Conservation (phyloP, 2,329 filamentous ascomycete species). For the Aureobasidium sp. region DNA sequence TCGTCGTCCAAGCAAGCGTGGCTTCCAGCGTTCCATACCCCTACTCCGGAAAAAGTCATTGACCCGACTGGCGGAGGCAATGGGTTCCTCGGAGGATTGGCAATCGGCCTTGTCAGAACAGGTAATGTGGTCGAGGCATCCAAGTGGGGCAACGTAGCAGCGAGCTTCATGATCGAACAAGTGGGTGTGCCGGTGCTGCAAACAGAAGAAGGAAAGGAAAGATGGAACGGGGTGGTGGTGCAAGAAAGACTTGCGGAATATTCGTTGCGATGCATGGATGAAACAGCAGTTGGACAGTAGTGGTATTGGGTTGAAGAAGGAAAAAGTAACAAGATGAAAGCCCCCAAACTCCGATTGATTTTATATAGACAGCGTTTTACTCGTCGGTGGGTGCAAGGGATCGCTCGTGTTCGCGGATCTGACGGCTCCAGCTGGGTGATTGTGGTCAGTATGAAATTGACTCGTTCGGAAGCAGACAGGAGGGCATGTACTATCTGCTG, state of each 20-base stretch:
- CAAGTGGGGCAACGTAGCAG: slow-evolving; percentile 71
- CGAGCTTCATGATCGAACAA: slow-evolving; percentile 92
- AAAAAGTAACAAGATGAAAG: not conserved
- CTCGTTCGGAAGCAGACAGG: not conserved
- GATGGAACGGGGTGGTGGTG: slow-evolving; percentile 43
- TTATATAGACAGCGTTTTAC: not conserved
- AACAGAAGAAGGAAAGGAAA: slow-evolving; percentile 29
- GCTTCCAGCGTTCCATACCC: slow-evolving; percentile 68
- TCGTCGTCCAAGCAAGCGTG: slow-evolving; percentile 43
- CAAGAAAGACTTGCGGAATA: slow-evolving; percentile 30
- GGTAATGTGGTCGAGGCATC: slow-evolving; percentile 60
- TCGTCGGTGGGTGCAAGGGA: not conserved
- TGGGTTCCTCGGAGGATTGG: slow-evolving; percentile 65
- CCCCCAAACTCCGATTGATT: slow-evolving; percentile 12
- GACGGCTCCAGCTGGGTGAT: slow-evolving; percentile 54
- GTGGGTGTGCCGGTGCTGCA: slow-evolving; percentile 66
- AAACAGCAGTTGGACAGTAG: slow-evolving; percentile 4
- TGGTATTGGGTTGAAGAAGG: slow-evolving; percentile 3
- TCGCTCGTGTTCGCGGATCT: slow-evolving; percentile 61
- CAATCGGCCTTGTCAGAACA: slow-evolving; percentile 51
- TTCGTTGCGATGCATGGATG: not conserved
- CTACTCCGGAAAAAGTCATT: slow-evolving; percentile 52
- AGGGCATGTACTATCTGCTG: slow-evolving; percentile 65
- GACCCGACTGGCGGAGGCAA: slow-evolving; percentile 95
- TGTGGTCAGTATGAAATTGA: slow-evolving; percentile 2